Conservation (phyloP, 2,329 filamentous ascomycete species). For the Setomelanomma holmii region DNA sequence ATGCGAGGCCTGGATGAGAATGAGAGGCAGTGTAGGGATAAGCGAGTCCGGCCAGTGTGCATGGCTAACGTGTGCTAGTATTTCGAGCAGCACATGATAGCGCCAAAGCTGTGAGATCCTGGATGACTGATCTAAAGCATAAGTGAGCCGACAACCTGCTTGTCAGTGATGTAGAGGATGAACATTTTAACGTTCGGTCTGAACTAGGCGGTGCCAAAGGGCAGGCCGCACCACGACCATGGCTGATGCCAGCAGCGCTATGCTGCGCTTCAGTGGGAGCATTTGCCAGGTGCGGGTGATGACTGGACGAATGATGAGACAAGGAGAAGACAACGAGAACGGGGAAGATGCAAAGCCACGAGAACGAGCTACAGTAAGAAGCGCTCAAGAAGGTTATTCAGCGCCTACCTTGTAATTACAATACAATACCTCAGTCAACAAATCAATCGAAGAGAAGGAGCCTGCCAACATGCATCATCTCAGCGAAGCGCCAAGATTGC, state of each 20-base stretch:
- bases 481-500: conserved; percentile 42
- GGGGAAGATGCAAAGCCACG: neutral
- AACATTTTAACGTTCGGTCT: neutral
- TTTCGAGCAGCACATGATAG: conserved; percentile 59
- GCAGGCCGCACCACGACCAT: too few relatives aligned
- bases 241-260: too few relatives aligned
- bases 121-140: conserved; percentile 53
- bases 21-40: conserved; percentile 70
- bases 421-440: conserved; percentile 32
- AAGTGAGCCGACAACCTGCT: conserved; percentile 26
- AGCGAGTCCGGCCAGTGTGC: neutral
- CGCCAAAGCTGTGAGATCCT: conserved; percentile 54
- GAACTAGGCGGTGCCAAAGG: neutral
- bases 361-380: conserved; percentile 7
- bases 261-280: too few relatives aligned
- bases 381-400: conserved; percentile 16
- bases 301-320: neutral
- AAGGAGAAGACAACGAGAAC: neutral
- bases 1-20: conserved; percentile 87
- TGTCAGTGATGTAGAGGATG: neutral
- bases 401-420: conserved; percentile 32
- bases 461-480: conserved; percentile 18
- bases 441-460: conserved; percentile 12
- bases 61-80: conserved; percentile 40
- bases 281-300: neutral